phyloP scores from a whole-genome alignment of 1,284 basidiomycete species.

The Jaminaea rosea region DNA sequence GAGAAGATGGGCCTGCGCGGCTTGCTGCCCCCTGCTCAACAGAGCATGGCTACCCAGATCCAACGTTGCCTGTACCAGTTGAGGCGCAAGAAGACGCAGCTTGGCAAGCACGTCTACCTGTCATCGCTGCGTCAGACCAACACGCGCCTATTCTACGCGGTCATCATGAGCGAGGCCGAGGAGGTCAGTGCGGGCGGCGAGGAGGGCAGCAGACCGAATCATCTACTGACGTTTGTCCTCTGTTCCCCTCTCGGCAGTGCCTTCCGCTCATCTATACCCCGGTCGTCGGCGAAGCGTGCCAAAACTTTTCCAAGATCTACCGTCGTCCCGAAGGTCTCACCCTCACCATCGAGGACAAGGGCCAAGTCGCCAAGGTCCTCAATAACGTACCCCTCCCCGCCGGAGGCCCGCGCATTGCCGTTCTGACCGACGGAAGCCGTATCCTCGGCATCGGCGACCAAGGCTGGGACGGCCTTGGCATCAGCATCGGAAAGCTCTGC shows the following conservation, averaged over 20 bases:
- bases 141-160: slow-evolving; percentile 61
- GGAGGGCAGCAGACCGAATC: too few relatives aligned
- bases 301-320: slow-evolving; percentile 63
- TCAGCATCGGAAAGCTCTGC: slow-evolving; percentile 83
- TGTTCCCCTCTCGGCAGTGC: slow-evolving; percentile 1
- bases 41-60: slow-evolving; percentile 53
- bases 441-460: slow-evolving; percentile 89
- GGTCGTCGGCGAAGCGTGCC: slow-evolving; percentile 79
- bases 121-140: slow-evolving; percentile 64
- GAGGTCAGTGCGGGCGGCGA: slow-evolving; percentile 41
- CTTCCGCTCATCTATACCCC: slow-evolving; percentile 75
- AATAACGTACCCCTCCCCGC: slow-evolving; percentile 62
- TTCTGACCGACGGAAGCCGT: slow-evolving; percentile 68
- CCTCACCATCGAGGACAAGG: slow-evolving; percentile 58
- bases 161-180: slow-evolving; percentile 56
- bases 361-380: slow-evolving; percentile 62
- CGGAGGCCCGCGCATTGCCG: slow-evolving; percentile 45
- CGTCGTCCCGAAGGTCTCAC: slow-evolving; percentile 60
- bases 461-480: slow-evolving; percentile 63
- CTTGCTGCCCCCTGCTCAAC: slow-evolving; percentile 58
- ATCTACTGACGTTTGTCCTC: slow-evolving; percentile 2
- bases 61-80: slow-evolving; percentile 61
- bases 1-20: slow-evolving; percentile 63
- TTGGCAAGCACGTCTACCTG: slow-evolving; percentile 76
- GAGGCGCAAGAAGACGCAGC: slow-evolving; percentile 58